A percentile compares a stretch with the other conserved stretches of the same genome.
Conservation (phyloP, 2,329 filamentous ascomycete genomes). For the Pleomassaria siparia region DNA sequence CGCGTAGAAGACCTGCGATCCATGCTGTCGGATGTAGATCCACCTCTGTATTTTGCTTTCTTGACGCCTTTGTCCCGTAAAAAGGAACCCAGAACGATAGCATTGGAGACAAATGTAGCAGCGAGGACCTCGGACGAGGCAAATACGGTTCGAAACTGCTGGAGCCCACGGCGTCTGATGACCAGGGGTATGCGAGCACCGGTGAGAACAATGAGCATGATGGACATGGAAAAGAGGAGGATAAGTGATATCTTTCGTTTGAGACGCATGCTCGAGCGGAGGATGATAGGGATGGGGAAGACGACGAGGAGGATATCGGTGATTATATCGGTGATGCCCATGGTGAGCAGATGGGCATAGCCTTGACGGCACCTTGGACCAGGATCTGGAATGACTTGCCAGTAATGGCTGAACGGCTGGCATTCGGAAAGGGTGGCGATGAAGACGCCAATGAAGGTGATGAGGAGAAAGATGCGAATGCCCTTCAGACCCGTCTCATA, state of each 20-base stretch:
- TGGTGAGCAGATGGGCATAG: conserved; percentile 82
- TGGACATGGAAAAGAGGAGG: conserved; percentile 79
- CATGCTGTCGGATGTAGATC: conserved; percentile 54
- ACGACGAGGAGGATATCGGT: conserved; percentile 85
- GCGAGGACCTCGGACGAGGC: conserved; percentile 90
- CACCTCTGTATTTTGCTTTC: conserved; percentile 72
- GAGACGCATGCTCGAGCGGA: conserved; percentile 72
- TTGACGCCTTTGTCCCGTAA: conserved; percentile 88
- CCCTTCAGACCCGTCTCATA: conserved; percentile 71
- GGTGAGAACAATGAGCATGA: conserved; percentile 77
- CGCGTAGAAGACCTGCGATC: conserved; percentile 61
- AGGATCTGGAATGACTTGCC: conserved; percentile 70
- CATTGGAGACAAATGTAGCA: conserved; percentile 83
- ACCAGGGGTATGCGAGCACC: conserved; percentile 80
- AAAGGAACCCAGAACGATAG: conserved; percentile 87
- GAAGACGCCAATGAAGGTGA: conserved; percentile 80
- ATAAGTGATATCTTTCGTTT: conserved; percentile 80
- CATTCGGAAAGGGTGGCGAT: conserved; percentile 85
- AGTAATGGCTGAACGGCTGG: conserved; percentile 59
- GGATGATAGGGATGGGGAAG: conserved; percentile 87
- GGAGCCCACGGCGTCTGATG: conserved; percentile 68
- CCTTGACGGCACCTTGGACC: conserved; percentile 83
- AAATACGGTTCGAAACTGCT: conserved; percentile 84
- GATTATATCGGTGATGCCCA: conserved; percentile 84
- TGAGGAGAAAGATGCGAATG: conserved; percentile 72